These are phyloP conservation scores for Pseudogymnoascus sp. DNA, from an alignment of 2,329 filamentous ascomycete genomes.

Conservation along the genomic window DNA sequence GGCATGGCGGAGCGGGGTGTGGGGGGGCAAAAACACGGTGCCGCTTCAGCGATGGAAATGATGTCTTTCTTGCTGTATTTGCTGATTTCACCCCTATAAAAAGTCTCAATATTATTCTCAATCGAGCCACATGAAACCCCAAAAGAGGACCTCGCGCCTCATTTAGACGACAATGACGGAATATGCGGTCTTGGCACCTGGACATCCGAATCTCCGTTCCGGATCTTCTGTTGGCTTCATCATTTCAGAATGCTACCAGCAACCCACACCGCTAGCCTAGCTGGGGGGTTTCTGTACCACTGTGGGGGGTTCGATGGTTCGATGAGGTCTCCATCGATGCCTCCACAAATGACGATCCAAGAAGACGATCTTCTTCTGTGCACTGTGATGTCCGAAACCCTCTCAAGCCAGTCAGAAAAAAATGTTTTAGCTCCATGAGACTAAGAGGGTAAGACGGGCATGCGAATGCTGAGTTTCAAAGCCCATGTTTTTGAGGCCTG, in stretches of 20 bases:
- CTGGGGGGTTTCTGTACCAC: background rate
- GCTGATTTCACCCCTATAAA: background rate
- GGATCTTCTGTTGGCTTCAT: background rate
- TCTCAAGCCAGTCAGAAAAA: background rate
- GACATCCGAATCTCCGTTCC: constrained; percentile 5
- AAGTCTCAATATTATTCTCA: background rate
- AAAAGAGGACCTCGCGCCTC: background rate
- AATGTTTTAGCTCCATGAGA: background rate
- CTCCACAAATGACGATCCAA: background rate
- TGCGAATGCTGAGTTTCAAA: background rate
- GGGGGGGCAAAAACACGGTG: background rate
- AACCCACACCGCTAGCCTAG: constrained; percentile 1
- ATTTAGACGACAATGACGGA: constrained; percentile 1
- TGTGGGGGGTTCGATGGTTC: constrained; percentile 1
- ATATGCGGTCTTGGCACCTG: background rate
- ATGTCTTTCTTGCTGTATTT: background rate
- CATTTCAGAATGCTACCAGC: background rate
- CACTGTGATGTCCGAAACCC: background rate
- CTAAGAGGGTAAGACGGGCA: background rate
- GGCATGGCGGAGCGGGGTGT: background rate
- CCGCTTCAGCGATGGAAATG: background rate
- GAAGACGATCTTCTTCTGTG: background rate
- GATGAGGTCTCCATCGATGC: background rate
- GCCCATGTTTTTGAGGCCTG: background rate
- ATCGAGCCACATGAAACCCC: constrained; percentile 5